Evolutionary conservation across 768 basidiomycete species (phyloP).

Genomic region (Pulveroboletus sp.): DNA sequence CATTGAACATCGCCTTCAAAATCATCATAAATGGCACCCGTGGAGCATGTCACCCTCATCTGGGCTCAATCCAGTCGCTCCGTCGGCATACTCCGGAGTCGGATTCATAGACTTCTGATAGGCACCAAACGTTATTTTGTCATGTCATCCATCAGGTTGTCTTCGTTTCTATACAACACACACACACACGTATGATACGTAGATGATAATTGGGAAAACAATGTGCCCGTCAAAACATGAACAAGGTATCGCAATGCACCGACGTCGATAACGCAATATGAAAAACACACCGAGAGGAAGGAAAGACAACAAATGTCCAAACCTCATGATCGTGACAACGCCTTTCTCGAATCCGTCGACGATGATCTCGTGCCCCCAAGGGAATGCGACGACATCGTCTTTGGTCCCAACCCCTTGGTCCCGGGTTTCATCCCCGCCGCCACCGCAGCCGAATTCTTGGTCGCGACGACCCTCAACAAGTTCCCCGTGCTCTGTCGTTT

Average conservation of each 20-base stretch:
- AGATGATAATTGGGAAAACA: constrained; percentile 7
- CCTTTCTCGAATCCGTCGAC: constrained; percentile 40
- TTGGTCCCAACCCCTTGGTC: constrained; percentile 9
- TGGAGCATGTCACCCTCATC: no score
- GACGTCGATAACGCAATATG: background rate
- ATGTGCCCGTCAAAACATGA: constrained; percentile 5
- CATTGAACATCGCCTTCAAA: no score
- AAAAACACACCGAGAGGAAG: background rate
- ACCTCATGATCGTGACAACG: constrained; percentile 13
- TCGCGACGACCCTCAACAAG: constrained; percentile 55
- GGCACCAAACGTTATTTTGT: no score
- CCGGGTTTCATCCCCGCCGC: constrained; percentile 19
- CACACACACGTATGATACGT: no score
- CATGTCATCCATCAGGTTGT: background rate
- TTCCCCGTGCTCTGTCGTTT: constrained; percentile 51
- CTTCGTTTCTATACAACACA: constrained; percentile 2
- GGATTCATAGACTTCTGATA: no score
- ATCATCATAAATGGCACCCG: no score
- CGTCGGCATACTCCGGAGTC: no score
- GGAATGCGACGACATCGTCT: constrained; percentile 11
- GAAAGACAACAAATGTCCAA: background rate
- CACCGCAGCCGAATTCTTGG: constrained; percentile 42
- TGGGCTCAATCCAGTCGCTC: no score
- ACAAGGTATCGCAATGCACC: constrained; percentile 5
- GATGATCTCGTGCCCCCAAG: constrained; percentile 34